Evolutionary conservation across 23 red algal genomes (phyloP), one percentile per base, ranked within the genome.

Genomic region (Chondrus crispus): DNA sequence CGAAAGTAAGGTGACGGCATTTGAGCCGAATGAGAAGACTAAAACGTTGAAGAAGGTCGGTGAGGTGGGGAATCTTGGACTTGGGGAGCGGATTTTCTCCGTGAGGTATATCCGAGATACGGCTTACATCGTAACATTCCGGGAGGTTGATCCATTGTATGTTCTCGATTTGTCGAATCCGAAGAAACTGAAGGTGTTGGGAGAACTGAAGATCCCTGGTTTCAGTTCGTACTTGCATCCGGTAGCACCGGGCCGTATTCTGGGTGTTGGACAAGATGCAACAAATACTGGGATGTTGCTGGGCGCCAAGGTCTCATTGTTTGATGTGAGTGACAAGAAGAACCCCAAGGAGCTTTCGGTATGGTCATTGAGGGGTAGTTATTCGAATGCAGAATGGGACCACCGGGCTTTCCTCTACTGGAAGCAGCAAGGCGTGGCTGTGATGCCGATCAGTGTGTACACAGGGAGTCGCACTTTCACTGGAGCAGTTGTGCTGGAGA

Each of bases 341-440:
- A 71, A 82, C 46, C 88, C 88, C 2, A 35, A 10, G 13, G 88
- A 92, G 78, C 57, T 92, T 33, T 82, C 88, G 18, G 30, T 57
- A 3, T 92, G 88, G 88, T 47, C 74, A 29, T 32, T 83, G 44
- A n/a, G 43, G 33, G 72, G 62, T 35, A 83, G 77, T 2, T 54
- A 71, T 33, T 73, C 88, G 55, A 44, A 82, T 14, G 88, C 62
- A 62, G 19, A 92, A 47, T 92, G 88, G 88, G 88, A 92, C 55
- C 88, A 92, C 58, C 74, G 88, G 42, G 88, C 88, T 4, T 92
- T 92, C 75, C 62, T 92, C 40, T 92, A 82, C 75, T 92, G 88
- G 88, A 42, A 46, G 0, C 51, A 38, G 22, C 53, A 71, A 18
- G 63, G 88, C 22, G 64, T 92, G 32, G 88, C 88, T 12, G 88